Base-by-base conservation (phyloP, 805 yeast genomes). In the Schwanniomyces vanrijiae region DNA sequence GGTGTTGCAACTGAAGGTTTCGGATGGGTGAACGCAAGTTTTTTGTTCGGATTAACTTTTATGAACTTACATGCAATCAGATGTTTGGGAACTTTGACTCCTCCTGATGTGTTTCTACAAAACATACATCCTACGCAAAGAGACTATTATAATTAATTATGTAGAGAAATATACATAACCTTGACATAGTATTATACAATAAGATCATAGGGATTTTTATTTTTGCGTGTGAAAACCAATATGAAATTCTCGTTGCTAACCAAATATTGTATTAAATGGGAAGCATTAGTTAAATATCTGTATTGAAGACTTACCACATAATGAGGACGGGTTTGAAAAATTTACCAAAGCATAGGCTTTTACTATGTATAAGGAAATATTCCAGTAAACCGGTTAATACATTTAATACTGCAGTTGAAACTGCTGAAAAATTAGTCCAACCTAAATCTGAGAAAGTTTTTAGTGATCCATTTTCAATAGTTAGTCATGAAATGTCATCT, bases 11-110 rank as follows among this genome's bases (percentile, higher is more conserved):
- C 87, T 6, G 97, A 94, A 68, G 99, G 99, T 1, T 92, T 92
- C 66, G 99, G 98, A 1, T 92, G 99, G 99, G 97, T 92, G 43
- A 92, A 92, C 69, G 86, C 98, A 5, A 83, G 94, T 56, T 90
- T 81, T 65, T 58, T 86, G 22, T 64, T 86, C 50, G 97, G 97
- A 0, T 69, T 90, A 50, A 76, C 84, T 19, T 80, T 80, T 49
- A 69, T 88, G 65, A 82, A 82, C 52, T 73, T 75, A 43, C 83
- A 81, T 53, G 90, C 91, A 2, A 76, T 76, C 48, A 75, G 96
- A 51, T 89, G 91, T 1, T 71, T 90, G 50, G 96, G 96, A 0
- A 79, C 91, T 3, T 81, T 86, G 44, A 83, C 90, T 2, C 82
- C 89, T 3, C 95, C 96, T 0, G 74, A 71, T 9, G 80, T 77